Evolutionary conservation across 768 basidiomycete genomes (phyloP), one percentile per base, ranked within the genome.

Genomic region (Boletus tomentosulus): DNA sequence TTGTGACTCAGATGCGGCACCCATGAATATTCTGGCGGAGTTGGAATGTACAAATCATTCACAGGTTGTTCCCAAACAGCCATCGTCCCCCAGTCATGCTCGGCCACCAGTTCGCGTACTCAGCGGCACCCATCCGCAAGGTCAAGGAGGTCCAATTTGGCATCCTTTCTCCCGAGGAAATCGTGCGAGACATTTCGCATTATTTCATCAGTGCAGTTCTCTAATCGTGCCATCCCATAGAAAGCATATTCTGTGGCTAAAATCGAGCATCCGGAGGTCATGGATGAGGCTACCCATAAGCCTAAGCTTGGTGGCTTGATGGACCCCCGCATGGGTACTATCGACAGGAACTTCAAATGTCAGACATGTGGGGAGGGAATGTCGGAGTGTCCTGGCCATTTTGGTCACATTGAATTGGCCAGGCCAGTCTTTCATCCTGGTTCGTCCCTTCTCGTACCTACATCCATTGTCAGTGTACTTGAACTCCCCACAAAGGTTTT

Each of bases 301-400:
- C 90, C 92, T 25, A 98, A 97, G 75, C 77, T 84, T 25, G 94
- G 93, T 46, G 97, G 97, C 44, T 76, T 99, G 66, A 96, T 96
- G 89, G 97, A 99, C 75, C 92, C 95, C 48, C 85, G 92, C 55
- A 92, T 98, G 89, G 97, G 97, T 37, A 99, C 93, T 28, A 96
- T 95, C 63, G 93, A 95, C 77, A 81, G 93, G 61, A 94, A 95
- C 70, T 95, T 96, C 76, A 98, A 98, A 77, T 99, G 97, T 70
- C 94, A 98, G 77, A 98, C 97, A 28, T 98, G 97, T 71, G 95
- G 94, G 61, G 97, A 99, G 80, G 96, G 95, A n/a, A 98, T 98
- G 95, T 87, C 93, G 16, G 97, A 98, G 70, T 99, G 97, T 76
- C 95, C 97, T 27, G 97, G 97, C 48, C 97, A 98, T 72, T 99